Base-by-base conservation (phyloP, 2,329 filamentous ascomycete genomes). In the Elsinoe batatas region DNA sequence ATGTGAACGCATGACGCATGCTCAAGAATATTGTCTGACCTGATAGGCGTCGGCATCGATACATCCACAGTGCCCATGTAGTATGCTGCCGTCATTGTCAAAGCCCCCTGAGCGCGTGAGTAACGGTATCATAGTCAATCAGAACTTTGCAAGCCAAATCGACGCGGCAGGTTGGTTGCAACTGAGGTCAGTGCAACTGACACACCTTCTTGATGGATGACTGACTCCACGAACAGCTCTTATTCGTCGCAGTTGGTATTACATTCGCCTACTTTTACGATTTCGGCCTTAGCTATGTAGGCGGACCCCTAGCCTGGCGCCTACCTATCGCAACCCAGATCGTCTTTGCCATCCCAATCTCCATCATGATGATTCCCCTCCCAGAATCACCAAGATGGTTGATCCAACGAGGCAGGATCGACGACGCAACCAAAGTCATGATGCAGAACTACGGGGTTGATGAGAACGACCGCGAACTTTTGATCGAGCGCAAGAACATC, bases 301-400 rank as follows among this genome's bases (percentile, higher is more conserved):
- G 62, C 13, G 70, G 71, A 10, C 63, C 66, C 11, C 65, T 74
- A 17, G 69, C 67, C 1, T 74, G 72, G 71, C 64, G 72, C 8
- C 59, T 74, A 1, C 72, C 72, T 0, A 68, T 74, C 50, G 71
- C 68, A 4, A 71, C 68, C 49, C 72, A 74, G 58, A 65, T 72
- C 22, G 62, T 73, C 17, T 73, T 74, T 46, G 70, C 71, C 1
- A 60, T 74, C 36, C 60, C 66, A n/a, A 71, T 74, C 18, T 64
- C 67, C 11, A 57, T 70, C 35, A 61, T 72, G 38, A 68, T 64
- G 54, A 58, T 61, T 65, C 65, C 61, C 54, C 63, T 56, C 59
- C 68, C 42, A 58, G 70, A 64, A 50, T 67, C 64, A 32, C 72
- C 72, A n/a, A 65, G 71, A 15, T 72, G 68, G 68, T 64, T 73